These are phyloP conservation scores for Peronospora farinosa DNA, from an alignment of 352 stramenopile genomes.

Conservation along the genomic window DNA sequence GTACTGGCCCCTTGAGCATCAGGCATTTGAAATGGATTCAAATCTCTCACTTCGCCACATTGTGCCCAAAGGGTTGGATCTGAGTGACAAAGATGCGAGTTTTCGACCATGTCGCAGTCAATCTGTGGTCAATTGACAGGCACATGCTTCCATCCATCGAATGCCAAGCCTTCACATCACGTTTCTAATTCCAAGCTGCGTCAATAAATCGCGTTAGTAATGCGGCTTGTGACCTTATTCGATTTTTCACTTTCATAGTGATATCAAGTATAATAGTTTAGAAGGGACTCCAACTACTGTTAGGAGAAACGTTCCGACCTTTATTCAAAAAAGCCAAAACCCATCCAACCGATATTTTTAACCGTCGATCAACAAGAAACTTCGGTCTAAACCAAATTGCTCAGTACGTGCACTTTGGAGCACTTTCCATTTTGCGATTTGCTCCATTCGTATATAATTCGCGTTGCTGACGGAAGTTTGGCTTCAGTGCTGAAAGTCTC, in stretches of 20 bases:
- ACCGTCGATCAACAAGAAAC: conserved; percentile 7
- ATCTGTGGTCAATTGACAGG: conserved; percentile 5
- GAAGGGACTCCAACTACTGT: conserved; percentile 8
- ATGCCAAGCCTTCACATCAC: conserved; percentile 7
- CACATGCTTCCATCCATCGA: conserved; percentile 6
- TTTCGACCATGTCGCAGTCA: conserved; percentile 9
- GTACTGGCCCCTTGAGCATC: too few species aligned
- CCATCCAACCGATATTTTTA: conserved; percentile 17
- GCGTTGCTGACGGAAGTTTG: conserved; percentile 1
- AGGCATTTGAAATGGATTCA: background rate
- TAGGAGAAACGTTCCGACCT: conserved; percentile 18
- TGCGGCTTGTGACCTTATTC: conserved; percentile 3
- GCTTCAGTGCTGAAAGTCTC: background rate
- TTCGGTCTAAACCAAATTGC: conserved; percentile 5
- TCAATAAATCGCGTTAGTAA: conserved; percentile 13
- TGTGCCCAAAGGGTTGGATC: too few species aligned
- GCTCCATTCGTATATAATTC: background rate
- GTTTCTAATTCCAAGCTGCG: conserved; percentile 5
- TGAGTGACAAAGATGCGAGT: background rate
- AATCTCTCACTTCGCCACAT: background rate
- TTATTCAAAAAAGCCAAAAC: conserved; percentile 17
- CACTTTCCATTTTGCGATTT: conserved; percentile 19
- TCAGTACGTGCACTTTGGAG: conserved; percentile 6
- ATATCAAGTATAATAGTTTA: conserved; percentile 11
- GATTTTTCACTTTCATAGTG: conserved; percentile 6